Base-by-base conservation (phyloP, 345 rosid genomes). In the Rhizophora mangle region DNA sequence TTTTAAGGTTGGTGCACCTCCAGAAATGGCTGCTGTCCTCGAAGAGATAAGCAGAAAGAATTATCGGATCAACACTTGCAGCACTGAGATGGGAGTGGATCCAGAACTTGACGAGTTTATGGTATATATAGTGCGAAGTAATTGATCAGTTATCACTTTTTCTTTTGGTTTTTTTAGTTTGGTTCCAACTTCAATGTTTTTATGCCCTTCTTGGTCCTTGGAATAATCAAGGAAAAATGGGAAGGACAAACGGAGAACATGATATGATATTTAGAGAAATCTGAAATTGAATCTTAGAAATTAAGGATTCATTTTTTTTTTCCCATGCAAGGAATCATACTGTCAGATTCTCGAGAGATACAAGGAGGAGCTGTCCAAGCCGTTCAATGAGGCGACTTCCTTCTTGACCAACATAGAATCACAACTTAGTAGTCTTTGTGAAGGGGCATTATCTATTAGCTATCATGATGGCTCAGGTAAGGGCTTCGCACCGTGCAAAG, bases 91-190 rank as follows among this genome's bases (percentile, higher is more conserved):
- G 16, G 90, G 90, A 77, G 81, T 75, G 60, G 90, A 88, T 72
- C 93, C 87, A n/a, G 87, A 82, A 70, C 87, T 88, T 0, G 93
- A 88, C 30, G 79, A 82, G 53, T 88, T 88, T 84, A 88, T 88
- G 93, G 93, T 88, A 71, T 29, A 6, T 21, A 2, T 10, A 22
- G 15, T 21, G 16, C 18, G 3, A 11, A 55, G 16, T 24, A 55
- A 27, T 22, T 13, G 49, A 55, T 55, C 16, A 21, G 29, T 55
- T 55, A 55, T 55, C 11, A 55, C 1, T 3, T 21, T 55, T 55
- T 13, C 16, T 16, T 43, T 43, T 11, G 47, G 16, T 22, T 22
- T 24, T 24, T 55, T 55, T 24, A 22, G 8, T 22, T 55, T 22
- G 59, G 9, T 55, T 55, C 60, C 30, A 8, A 27, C 29, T 55